These are phyloP conservation scores for Aleurites moluccanus DNA, from an alignment of 441 rosid genomes.

Conservation along the genomic window DNA sequence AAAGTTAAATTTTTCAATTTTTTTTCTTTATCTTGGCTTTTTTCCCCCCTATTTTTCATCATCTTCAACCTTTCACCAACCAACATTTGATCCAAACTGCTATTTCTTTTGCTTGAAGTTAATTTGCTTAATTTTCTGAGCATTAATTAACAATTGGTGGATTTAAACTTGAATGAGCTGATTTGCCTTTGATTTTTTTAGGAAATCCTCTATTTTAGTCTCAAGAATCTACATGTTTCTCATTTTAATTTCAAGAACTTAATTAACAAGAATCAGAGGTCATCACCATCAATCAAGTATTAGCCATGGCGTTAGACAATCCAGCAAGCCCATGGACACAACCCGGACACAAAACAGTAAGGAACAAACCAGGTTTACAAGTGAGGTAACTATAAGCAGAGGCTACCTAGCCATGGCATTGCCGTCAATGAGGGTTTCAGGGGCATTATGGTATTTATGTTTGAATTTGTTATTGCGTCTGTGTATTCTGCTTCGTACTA, in stretches of 20 bases:
- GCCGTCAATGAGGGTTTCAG: slow-evolving; percentile 49
- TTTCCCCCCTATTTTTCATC: too few relatives aligned
- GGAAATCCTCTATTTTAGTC: background rate
- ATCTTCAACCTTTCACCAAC: too few relatives aligned
- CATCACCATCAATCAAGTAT: slow-evolving; percentile 86
- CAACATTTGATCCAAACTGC: background rate
- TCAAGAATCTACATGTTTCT: too few relatives aligned
- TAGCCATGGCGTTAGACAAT: slow-evolving; percentile 79
- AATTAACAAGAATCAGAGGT: slow-evolving; percentile 65
- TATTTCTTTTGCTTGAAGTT: background rate
- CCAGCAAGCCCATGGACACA: slow-evolving; percentile 97
- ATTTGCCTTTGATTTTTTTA: background rate
- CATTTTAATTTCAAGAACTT: background rate
- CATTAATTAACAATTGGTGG: background rate
- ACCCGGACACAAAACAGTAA: slow-evolving; percentile 92
- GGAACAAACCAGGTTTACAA: slow-evolving; percentile 70
- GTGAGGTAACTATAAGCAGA: slow-evolving; percentile 92
- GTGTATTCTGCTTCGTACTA: too few relatives aligned
- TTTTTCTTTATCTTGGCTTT: too few relatives aligned
- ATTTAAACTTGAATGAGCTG: slow-evolving; percentile 16
- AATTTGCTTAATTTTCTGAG: slow-evolving; percentile 2
- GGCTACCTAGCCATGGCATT: slow-evolving; percentile 96
- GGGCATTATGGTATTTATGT: slow-evolving; percentile 24
- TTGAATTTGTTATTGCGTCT: too few relatives aligned
- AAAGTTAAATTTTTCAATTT: too few relatives aligned